phyloP scores from a whole-genome alignment of 345 rosid genomes.

The Eucalyptus pumila region DNA sequence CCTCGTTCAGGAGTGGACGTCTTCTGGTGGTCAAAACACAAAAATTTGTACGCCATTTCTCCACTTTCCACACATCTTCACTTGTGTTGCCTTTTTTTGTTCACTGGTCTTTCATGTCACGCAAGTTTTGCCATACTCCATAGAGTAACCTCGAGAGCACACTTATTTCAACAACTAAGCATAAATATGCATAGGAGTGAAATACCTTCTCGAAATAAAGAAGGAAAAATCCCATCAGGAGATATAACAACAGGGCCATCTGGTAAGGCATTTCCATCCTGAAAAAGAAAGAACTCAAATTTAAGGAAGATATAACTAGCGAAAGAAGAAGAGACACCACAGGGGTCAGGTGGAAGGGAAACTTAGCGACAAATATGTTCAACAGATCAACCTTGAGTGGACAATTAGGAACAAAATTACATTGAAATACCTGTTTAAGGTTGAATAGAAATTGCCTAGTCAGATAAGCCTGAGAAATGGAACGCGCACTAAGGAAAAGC shows the following conservation, averaged over 20 bases:
- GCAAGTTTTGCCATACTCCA: background rate
- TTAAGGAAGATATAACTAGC: background rate
- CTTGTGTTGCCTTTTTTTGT: background rate
- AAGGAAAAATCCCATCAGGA: slow-evolving; percentile 93
- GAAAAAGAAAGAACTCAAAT: background rate
- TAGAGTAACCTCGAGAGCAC: background rate
- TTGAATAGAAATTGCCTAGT: slow-evolving; percentile 4
- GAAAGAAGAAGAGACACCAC: background rate
- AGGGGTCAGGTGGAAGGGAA: background rate
- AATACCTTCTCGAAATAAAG: slow-evolving; percentile 84
- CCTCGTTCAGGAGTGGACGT: background rate
- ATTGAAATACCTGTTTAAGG: slow-evolving; percentile 3
- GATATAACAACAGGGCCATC: slow-evolving; percentile 97
- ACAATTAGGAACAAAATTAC: background rate
- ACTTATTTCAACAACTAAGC: background rate
- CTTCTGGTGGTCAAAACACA: background rate
- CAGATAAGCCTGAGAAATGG: slow-evolving; percentile 4
- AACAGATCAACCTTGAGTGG: background rate
- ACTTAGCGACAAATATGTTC: background rate
- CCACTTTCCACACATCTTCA: background rate
- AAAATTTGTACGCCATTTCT: background rate
- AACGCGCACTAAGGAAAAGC: slow-evolving; percentile 5
- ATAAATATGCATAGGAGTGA: background rate
- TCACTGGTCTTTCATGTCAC: background rate
- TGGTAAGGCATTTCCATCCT: slow-evolving; percentile 92